Evolutionary conservation across 139 green algal species (phyloP), one percentile per base, ranked within the genome.

Genomic region (Coelastrella sp.): DNA sequence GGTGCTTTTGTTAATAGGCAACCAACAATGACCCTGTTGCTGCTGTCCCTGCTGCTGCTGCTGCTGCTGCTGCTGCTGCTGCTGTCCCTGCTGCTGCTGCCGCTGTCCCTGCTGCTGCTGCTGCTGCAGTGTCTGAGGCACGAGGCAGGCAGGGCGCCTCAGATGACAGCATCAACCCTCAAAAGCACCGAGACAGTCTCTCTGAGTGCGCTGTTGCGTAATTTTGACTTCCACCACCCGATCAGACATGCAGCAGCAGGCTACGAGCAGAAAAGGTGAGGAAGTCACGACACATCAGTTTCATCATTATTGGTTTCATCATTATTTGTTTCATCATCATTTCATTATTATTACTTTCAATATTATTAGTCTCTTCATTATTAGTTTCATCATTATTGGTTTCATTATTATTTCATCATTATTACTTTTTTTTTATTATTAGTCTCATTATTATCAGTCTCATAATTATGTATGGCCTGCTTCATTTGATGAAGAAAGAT

Each of bases 201-300:
- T 0, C 68, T 90, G 58, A 74, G 19, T 8, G 73, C 85, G 7
- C 74, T 90, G 58, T n/a, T 90, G 73, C 57, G 59, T 4, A 63
- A n/a, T 1, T 49, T n/a, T 20, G 73, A 57, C 58, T 81, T 84
- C 25, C 84, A 90, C 20, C 85, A 90, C 57, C 85, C 85, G 0
- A 59, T 75, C 57, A 35, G 85, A 7, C 73, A 85, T 85, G 59
- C 49, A 10, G 24, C 68, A 58, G 56, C 12, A 7, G 85, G 35
- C 57, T 72, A 83, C 56, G 85, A 89, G 25, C 57, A 63, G 6
- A 6, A 14, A 11, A 73, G 25, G 81, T 86, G n/a, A 59, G 80
- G 57, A 3, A 22, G 63, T 72, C 63, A 72, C 63, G 5, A 1
- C 12, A 72, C 63, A 72, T 22, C 15, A 22, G 63, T 14, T 49